These are phyloP conservation scores for Tulasnella sp. DNA, from an alignment of 768 basidiomycete genomes.

Conservation along the genomic window DNA sequence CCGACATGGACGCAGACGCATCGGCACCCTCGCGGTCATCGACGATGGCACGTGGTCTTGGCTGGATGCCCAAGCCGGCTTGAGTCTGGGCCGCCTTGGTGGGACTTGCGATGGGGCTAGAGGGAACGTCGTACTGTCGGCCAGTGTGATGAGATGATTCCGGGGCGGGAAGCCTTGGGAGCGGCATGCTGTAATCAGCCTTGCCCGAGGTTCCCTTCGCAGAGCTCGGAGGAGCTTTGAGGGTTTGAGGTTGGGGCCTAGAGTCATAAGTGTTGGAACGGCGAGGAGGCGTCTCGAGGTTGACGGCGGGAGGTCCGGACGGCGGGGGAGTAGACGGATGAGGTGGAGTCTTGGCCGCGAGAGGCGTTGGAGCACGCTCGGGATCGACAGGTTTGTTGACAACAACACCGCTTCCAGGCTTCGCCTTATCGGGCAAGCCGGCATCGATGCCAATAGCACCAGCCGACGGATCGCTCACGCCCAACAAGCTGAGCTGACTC, in stretches of 20 bases:
- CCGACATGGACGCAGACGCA: not conserved
- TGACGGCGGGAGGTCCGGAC: slow-evolving; percentile 33
- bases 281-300: slow-evolving; percentile 30
- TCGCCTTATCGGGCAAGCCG: slow-evolving; percentile 31
- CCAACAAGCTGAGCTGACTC: slow-evolving; percentile 61
- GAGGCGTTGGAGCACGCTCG: slow-evolving; percentile 27
- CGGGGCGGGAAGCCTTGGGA: slow-evolving; percentile 76
- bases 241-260: slow-evolving; percentile 10
- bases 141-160: slow-evolving; percentile 77
- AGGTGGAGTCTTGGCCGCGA: not conserved
- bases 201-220: slow-evolving; percentile 43
- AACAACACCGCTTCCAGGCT: slow-evolving; percentile 15
- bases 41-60: slow-evolving; percentile 56
- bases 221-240: slow-evolving; percentile 29
- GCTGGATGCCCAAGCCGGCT: slow-evolving; percentile 39
- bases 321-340: slow-evolving; percentile 9
- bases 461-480: slow-evolving; percentile 31
- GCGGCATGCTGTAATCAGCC: slow-evolving; percentile 77
- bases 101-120: slow-evolving; percentile 28
- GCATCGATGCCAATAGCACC: slow-evolving; percentile 26
- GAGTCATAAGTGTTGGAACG: slow-evolving; percentile 19
- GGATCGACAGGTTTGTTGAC: slow-evolving; percentile 15
- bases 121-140: slow-evolving; percentile 66
- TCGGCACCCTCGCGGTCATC: slow-evolving; percentile 40
- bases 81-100: slow-evolving; percentile 19